Evolutionary conservation across 495 filamentous ascomycete genomes (phyloP), one percentile per base, ranked within the genome.

Genomic region (Paragyromitra xinjiangensis): DNA sequence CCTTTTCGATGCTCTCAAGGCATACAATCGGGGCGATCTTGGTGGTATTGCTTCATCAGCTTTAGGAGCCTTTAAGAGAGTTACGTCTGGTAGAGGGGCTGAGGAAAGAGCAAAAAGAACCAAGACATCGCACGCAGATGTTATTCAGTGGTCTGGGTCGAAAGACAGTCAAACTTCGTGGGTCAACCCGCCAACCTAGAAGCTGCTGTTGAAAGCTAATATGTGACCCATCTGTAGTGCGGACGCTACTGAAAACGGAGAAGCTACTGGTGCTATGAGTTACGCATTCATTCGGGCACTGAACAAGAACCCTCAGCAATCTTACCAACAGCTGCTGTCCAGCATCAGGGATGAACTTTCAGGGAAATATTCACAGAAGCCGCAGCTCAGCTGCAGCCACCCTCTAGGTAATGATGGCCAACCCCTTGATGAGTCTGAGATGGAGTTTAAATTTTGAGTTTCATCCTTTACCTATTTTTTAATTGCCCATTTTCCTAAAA

Each of bases 281-380:
- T 98, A 93, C 90, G 95, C 95, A 6, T 99, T 99, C 83, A 94
- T 99, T 83, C 91, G 87, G 5, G 92, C 94, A 50, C 88, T 99
- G 66, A 94, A 95, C 87, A 97, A 97, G 88, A 97, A 97, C 80
- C 95, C 95, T 2, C 93, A 98, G 83, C 95, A 98, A 87, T 97
- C 94, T 85, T 98, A 98, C 82, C 93, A 98, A 68, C 92, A 97
- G 84, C 84, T 99, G 74, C 88, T 99, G 74, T 98, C 96, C 86
- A 97, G 90, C 84, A 98, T 99, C 82, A 92, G 95, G 50, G 94
- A 97, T 67, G 95, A 97, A 84, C 86, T 99, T 76, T 86, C 92
- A 69, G 89, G 88, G 44, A 95, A 95, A 83, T 99, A 99, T 83
- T 89, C 89, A 55, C 95, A 99, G 85, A 98, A 97, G 86, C 95